Percentiles rank a stretch among this genome's conserved stretches.
phyloP scores from a whole-genome alignment of 2,329 filamentous ascomycete species.

The Pseudocercospora fijiensis region DNA sequence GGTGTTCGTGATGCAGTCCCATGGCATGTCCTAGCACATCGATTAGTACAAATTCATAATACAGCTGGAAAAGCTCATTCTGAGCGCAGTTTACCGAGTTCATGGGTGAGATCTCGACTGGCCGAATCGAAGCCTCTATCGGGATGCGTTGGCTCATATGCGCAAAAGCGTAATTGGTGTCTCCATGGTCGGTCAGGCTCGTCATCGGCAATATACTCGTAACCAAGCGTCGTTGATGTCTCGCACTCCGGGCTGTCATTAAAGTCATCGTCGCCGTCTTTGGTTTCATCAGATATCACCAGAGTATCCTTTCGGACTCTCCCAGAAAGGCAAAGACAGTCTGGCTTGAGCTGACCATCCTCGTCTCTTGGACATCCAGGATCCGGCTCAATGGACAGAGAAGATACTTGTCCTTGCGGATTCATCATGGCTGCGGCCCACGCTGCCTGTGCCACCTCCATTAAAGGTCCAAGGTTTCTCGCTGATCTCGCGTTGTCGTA shows the following conservation, averaged over 20 bases:
- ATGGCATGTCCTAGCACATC: conserved; percentile 20
- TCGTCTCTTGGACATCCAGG: conserved; percentile 5
- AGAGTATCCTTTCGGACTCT: conserved; percentile 20
- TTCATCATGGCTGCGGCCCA: conserved; percentile 23
- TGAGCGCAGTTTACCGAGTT: too few relatives aligned
- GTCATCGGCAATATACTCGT: conserved; percentile 11
- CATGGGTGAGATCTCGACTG: conserved; percentile 17
- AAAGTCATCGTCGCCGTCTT: conserved; percentile 19
- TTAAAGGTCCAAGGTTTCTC: conserved; percentile 20
- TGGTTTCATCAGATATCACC: conserved; percentile 24
- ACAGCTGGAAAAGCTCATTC: neutral
- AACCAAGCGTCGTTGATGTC: conserved; percentile 23
- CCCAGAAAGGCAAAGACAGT: conserved; percentile 9
- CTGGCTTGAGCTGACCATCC: neutral
- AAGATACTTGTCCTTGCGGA: conserved; percentile 5
- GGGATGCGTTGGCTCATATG: neutral
- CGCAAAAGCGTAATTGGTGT: conserved; percentile 11
- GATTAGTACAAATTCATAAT: neutral
- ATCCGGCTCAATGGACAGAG: conserved; percentile 21
- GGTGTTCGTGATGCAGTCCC: conserved; percentile 24
- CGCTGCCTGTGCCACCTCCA: conserved; percentile 17
- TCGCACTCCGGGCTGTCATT: conserved; percentile 17
- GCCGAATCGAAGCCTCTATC: neutral
- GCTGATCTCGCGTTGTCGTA: conserved; percentile 23
- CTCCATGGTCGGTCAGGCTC: neutral